Base-by-base conservation (phyloP, 306 rosid genomes). In the Betula pendula region DNA sequence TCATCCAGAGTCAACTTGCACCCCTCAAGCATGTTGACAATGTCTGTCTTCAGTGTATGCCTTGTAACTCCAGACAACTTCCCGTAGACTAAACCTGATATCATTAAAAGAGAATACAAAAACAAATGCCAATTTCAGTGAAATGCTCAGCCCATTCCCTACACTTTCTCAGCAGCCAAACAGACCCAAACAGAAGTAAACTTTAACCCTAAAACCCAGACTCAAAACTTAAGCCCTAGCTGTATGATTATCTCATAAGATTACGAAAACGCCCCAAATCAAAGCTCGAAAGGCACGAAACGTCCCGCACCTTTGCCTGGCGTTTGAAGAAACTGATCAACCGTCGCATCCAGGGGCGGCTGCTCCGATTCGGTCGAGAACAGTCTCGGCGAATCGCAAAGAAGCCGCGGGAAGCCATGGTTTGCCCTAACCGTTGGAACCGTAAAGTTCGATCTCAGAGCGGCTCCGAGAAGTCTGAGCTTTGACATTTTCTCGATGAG, bases 11-110 rank as follows among this genome's bases (percentile, higher is more conserved):
- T 80, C 90, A 96, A 80, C 71, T 87, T 82, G 65, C 85, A 92
- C 38, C 88, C 93, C 68, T 96, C 88, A 40, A 96, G 89, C 76
- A 84, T 48, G 82, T 80, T 77, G 77, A 92, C 79, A 72, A 89
- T 44, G 79, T 96, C 99, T 9, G 94, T 88, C 86, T 87, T 96
- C 78, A 96, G 87, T 8, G 82, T 84, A 69, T 85, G 67, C 74
- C 59, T 86, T 59, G 66, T 75, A 75, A 78, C 22, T 11, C 93
- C 89, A 0, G 7, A 0, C 81, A 92, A 77, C 81, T 44, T 92
- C 72, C 78, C 98, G 48, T 83, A 92, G 20, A 73, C 73, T 81
- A 68, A 53, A 75, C 91, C 96, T 90, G 74, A 79, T 12, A 53
- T 63, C 15, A 38, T 65, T 65, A 25, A 49, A 19, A 38, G 15